These are phyloP conservation scores for Styphnolobium japonicum DNA, from an alignment of 306 rosid genomes.

Conservation along the genomic window DNA sequence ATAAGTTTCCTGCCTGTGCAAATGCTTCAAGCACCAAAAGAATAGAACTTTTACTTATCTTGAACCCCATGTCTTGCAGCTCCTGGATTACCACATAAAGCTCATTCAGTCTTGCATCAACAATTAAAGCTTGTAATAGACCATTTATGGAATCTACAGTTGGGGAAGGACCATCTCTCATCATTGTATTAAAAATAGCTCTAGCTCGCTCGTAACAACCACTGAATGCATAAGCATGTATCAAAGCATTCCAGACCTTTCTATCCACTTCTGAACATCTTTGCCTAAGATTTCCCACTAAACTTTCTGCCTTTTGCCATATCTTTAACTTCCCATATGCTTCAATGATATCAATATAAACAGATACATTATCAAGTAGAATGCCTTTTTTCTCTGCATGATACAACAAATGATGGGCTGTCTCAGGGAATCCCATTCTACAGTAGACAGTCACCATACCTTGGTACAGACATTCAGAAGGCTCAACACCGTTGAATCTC, in stretches of 20 bases:
- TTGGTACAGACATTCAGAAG: slow-evolving; percentile 59
- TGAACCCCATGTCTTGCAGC: slow-evolving; percentile 91
- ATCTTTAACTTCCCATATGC: slow-evolving; percentile 74
- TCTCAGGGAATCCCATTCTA: slow-evolving; percentile 74
- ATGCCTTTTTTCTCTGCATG: slow-evolving; percentile 59
- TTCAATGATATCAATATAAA: slow-evolving; percentile 58
- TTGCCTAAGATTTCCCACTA: slow-evolving; percentile 72
- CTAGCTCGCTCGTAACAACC: slow-evolving; percentile 94
- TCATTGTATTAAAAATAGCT: slow-evolving; percentile 90
- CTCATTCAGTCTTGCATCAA: slow-evolving; percentile 79
- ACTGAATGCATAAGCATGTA: slow-evolving; percentile 75
- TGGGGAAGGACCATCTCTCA: slow-evolving; percentile 91
- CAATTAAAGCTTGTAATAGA: slow-evolving; percentile 71
- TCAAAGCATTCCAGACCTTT: slow-evolving; percentile 90
- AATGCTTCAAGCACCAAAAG: slow-evolving; percentile 89
- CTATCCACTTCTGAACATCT: slow-evolving; percentile 56
- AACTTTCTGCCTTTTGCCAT: slow-evolving; percentile 93
- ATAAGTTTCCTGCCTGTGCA: slow-evolving; percentile 72
- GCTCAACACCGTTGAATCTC: slow-evolving; percentile 73
- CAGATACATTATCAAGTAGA: slow-evolving; percentile 33
- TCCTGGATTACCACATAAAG: slow-evolving; percentile 83
- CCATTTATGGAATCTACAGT: slow-evolving; percentile 81
- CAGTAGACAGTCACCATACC: slow-evolving; percentile 67
- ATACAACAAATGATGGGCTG: slow-evolving; percentile 74
- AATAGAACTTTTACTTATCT: slow-evolving; percentile 86